Conservation (phyloP, 2,329 filamentous ascomycete species). For the Xylariomycetidae sp. region DNA sequence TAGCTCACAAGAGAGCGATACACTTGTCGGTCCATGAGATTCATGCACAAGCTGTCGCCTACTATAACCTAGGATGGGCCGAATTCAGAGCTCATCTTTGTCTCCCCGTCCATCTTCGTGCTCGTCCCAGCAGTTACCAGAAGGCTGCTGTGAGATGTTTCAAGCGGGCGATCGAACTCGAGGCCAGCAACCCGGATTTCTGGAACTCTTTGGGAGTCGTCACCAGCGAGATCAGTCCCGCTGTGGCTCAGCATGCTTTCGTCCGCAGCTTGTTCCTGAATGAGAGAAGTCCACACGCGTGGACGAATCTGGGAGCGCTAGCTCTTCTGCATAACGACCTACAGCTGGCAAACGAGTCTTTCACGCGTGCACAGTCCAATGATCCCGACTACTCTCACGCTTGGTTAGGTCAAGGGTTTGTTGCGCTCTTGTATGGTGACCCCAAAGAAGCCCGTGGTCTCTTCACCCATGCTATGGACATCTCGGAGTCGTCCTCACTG, state of each 20-base stretch:
- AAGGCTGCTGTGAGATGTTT: slow-evolving; percentile 84
- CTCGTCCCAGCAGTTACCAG: slow-evolving; percentile 63
- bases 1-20: slow-evolving; percentile 85
- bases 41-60: slow-evolving; percentile 90
- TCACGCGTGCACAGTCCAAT: slow-evolving; percentile 84
- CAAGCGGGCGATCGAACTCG: slow-evolving; percentile 92
- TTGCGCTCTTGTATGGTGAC: slow-evolving; percentile 74
- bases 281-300: slow-evolving; percentile 76
- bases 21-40: slow-evolving; percentile 66
- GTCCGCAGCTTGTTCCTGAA: slow-evolving; percentile 90
- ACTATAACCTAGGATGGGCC: slow-evolving; percentile 95
- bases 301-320: slow-evolving; percentile 87
- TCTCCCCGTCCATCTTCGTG: slow-evolving; percentile 46
- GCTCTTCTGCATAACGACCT: slow-evolving; percentile 81
- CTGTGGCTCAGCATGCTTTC: slow-evolving; percentile 89
- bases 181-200: slow-evolving; percentile 90
- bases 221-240: slow-evolving; percentile 78
- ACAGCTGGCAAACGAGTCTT: slow-evolving; percentile 83
- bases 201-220: slow-evolving; percentile 95
- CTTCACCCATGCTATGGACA: slow-evolving; percentile 92
- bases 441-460: slow-evolving; percentile 72
- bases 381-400: slow-evolving; percentile 92
- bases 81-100: slow-evolving; percentile 77
- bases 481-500: slow-evolving; percentile 71
- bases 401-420: slow-evolving; percentile 88